phyloP scores from a whole-genome alignment of 139 green algal genomes.

The Medakamo hakoo region DNA sequence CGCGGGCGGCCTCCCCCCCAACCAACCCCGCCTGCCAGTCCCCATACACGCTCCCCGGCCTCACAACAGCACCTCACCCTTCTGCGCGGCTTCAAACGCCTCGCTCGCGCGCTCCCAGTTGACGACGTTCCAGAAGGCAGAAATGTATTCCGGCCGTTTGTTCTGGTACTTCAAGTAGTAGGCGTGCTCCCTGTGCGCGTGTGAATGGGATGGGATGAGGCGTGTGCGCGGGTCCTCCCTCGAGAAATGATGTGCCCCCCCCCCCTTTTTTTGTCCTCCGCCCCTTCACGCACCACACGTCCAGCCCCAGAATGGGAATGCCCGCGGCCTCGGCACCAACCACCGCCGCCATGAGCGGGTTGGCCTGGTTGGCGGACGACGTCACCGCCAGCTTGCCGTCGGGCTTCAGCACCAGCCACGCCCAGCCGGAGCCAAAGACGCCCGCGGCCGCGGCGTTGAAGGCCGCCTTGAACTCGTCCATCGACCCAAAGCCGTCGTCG shows the following conservation, averaged over 20 bases:
- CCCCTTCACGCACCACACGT: too few species aligned
- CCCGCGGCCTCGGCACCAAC: neutral
- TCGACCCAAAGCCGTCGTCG: slow-evolving; percentile 27
- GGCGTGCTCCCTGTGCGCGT: neutral
- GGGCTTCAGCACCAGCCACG: slow-evolving; percentile 3
- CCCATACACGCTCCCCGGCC: neutral
- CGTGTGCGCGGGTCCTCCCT: too few species aligned
- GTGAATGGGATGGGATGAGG: neutral
- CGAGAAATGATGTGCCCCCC: too few species aligned
- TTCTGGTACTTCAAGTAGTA: slow-evolving; percentile 55
- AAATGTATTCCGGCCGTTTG: slow-evolving; percentile 55
- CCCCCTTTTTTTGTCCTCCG: too few species aligned
- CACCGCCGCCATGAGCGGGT: slow-evolving; percentile 13
- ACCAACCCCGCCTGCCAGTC: too few species aligned
- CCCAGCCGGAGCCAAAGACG: slow-evolving; percentile 43
- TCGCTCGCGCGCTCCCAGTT: slow-evolving; percentile 34
- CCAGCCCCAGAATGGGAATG: slow-evolving; percentile 28
- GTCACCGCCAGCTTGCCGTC: slow-evolving; percentile 16
- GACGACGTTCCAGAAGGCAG: slow-evolving; percentile 57
- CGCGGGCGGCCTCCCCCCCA: too few species aligned
- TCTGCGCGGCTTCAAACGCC: slow-evolving; percentile 11
- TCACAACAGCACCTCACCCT: slow-evolving; percentile 5
- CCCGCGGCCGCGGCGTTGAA: slow-evolving; percentile 20
- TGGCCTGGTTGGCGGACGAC: slow-evolving; percentile 37
- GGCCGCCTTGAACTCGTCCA: slow-evolving; percentile 22